Percentiles rank a stretch among this genome's conserved stretches.
These are phyloP conservation scores for Artomyces pyxidatus DNA, from an alignment of 768 basidiomycete species.

Conservation along the genomic window DNA sequence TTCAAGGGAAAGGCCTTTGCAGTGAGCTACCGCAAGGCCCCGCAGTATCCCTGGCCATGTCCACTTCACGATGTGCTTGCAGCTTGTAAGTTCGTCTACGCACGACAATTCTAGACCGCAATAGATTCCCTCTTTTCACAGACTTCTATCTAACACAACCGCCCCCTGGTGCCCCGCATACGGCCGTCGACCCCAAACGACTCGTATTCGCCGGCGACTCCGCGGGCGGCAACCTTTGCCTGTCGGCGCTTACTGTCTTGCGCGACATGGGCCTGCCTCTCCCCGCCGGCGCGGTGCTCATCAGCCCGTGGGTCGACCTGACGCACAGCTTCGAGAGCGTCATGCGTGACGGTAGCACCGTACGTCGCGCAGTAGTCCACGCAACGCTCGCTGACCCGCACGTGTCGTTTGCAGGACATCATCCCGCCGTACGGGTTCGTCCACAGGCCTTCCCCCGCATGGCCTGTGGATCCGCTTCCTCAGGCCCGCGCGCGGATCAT, in stretches of 20 bases:
- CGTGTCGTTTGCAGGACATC: slow-evolving; percentile 45
- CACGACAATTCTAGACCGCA: background rate
- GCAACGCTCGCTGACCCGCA: background rate
- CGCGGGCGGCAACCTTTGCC: slow-evolving; percentile 62
- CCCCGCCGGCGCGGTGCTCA: slow-evolving; percentile 70
- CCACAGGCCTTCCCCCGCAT: slow-evolving; percentile 48
- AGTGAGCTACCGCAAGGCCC: slow-evolving; percentile 62
- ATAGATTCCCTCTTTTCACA: slow-evolving; percentile 17
- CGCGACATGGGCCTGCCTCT: slow-evolving; percentile 62
- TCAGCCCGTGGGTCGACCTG: slow-evolving; percentile 78
- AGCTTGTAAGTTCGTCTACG: slow-evolving; percentile 40
- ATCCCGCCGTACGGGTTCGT: slow-evolving; percentile 56
- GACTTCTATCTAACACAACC: slow-evolving; percentile 72
- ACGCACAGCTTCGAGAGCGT: slow-evolving; percentile 79
- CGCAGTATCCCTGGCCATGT: slow-evolving; percentile 81
- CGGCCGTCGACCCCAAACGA: slow-evolving; percentile 52
- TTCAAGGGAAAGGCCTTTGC: slow-evolving; percentile 61
- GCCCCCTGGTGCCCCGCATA: slow-evolving; percentile 55
- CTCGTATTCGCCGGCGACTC: slow-evolving; percentile 76
- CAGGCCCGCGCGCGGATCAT: slow-evolving; percentile 27
- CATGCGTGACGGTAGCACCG: slow-evolving; percentile 56
- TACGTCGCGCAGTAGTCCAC: slow-evolving; percentile 19
- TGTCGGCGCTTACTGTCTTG: slow-evolving; percentile 53
- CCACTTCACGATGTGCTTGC: slow-evolving; percentile 71
- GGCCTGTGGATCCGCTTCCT: slow-evolving; percentile 41